Conservation (phyloP, 345 rosid genomes). For the Hypericum androsaemum region DNA sequence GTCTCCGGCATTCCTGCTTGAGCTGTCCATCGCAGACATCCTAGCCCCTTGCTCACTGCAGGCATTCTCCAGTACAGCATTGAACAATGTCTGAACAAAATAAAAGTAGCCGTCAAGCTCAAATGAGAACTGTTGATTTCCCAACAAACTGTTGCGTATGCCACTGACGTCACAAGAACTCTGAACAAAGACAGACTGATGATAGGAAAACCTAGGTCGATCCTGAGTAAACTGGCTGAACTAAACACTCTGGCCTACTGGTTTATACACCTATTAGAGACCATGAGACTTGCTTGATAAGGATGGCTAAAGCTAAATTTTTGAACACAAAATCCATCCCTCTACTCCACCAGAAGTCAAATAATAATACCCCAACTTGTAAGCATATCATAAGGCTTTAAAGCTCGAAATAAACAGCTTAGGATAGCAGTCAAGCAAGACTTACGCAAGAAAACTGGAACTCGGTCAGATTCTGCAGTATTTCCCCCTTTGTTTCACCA, state of each 20-base stretch:
- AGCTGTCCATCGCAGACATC: slow-evolving; percentile 77
- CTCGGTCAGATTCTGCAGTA: slow-evolving; percentile 84
- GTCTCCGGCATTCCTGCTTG: slow-evolving; percentile 98
- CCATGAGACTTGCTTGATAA: too few relatives aligned
- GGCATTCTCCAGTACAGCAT: slow-evolving; percentile 78
- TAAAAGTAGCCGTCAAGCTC: background rate
- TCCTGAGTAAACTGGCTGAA: too few relatives aligned
- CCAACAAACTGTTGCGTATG: background rate
- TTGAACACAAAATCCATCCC: too few relatives aligned
- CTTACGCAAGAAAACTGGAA: slow-evolving; percentile 99
- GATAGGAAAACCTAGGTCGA: too few relatives aligned
- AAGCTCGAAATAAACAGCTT: background rate
- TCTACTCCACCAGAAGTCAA: too few relatives aligned
- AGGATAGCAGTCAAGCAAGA: background rate
- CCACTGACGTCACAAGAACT: background rate
- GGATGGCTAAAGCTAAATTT: too few relatives aligned
- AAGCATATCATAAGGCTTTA: background rate
- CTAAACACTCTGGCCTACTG: too few relatives aligned
- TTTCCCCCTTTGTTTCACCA: slow-evolving; percentile 82
- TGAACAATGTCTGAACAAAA: slow-evolving; percentile 59
- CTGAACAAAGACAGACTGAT: too few relatives aligned
- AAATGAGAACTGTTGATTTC: slow-evolving; percentile 2
- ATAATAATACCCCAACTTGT: too few relatives aligned
- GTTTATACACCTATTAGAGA: too few relatives aligned
- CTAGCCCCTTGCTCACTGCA: slow-evolving; percentile 28